Conservation (phyloP, 2,329 filamentous ascomycete genomes). For the Calonectria henricotiae region DNA sequence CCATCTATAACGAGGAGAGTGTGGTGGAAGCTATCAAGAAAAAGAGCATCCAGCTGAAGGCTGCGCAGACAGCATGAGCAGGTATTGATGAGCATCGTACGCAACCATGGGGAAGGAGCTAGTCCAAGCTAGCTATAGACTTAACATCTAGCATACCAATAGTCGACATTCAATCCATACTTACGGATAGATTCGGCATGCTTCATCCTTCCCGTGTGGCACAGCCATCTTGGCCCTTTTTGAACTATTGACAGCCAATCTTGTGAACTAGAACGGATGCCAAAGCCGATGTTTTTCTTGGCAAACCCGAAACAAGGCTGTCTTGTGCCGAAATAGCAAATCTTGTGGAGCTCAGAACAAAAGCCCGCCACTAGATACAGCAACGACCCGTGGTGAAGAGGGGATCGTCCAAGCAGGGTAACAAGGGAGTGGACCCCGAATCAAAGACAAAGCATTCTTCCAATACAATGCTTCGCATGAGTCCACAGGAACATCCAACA, state of each 20-base stretch:
- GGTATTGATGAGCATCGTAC: neutral
- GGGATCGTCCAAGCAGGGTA: neutral
- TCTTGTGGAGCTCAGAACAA: neutral
- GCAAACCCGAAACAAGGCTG: slow-evolving; percentile 3
- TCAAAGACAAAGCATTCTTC: neutral
- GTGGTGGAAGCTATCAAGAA: slow-evolving; percentile 45
- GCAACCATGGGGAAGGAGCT: neutral
- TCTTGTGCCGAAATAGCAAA: slow-evolving; percentile 5
- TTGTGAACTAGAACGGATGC: neutral
- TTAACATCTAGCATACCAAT: neutral
- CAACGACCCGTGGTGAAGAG: neutral
- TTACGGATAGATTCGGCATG: neutral
- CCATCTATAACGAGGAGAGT: slow-evolving; percentile 72
- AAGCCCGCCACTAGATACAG: neutral
- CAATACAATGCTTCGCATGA: neutral
- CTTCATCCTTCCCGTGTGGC: slow-evolving; percentile 1
- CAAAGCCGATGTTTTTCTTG: neutral
- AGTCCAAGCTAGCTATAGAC: neutral
- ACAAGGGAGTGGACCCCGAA: neutral
- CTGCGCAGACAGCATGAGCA: neutral
- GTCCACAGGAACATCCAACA: neutral
- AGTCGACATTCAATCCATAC: neutral
- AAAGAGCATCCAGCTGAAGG: slow-evolving; percentile 42
- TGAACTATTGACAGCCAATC: neutral
- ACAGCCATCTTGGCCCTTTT: neutral